Percentiles rank a stretch among this genome's conserved stretches.
phyloP scores from a whole-genome alignment of 164 flowering plant genomes.

The Stephania cephalantha region DNA sequence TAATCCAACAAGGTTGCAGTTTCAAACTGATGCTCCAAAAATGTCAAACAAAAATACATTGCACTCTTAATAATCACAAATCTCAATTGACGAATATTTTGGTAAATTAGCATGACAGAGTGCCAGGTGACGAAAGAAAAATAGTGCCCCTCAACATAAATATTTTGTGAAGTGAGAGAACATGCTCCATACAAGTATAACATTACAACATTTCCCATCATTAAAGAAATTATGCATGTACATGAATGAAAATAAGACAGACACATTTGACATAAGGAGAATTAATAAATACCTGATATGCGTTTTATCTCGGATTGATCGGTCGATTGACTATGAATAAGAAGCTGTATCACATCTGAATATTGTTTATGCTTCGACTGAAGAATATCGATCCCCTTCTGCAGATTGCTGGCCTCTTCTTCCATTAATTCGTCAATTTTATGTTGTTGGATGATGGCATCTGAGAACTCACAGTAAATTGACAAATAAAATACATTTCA shows the following conservation, averaged over 20 bases:
- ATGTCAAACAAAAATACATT: neutral
- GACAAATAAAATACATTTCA: neutral
- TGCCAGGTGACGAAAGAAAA: neutral
- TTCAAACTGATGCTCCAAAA: neutral
- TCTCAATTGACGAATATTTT: neutral
- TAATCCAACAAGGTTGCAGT: too few species aligned
- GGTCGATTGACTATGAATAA: slow-evolving; percentile 31
- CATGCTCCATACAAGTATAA: neutral
- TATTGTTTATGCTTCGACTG: slow-evolving; percentile 72
- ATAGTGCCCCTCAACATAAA: neutral
- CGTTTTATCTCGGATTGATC: slow-evolving; percentile 75
- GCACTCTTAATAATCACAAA: neutral
- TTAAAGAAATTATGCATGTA: neutral
- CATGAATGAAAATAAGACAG: neutral
- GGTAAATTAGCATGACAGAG: neutral
- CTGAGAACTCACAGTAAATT: slow-evolving; percentile 36
- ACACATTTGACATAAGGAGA: neutral
- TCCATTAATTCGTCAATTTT: slow-evolving; percentile 64
- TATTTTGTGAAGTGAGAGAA: neutral
- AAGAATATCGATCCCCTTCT: slow-evolving; percentile 51
- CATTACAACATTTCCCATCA: neutral
- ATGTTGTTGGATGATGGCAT: slow-evolving; percentile 41
- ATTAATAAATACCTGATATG: slow-evolving; percentile 50
- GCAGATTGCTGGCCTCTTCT: slow-evolving; percentile 55
- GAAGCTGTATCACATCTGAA: slow-evolving; percentile 48